Percentiles rank a stretch among this genome's conserved stretches.
phyloP scores from a whole-genome alignment of 495 filamentous ascomycete species.

The Penicillium bialowiezense region DNA sequence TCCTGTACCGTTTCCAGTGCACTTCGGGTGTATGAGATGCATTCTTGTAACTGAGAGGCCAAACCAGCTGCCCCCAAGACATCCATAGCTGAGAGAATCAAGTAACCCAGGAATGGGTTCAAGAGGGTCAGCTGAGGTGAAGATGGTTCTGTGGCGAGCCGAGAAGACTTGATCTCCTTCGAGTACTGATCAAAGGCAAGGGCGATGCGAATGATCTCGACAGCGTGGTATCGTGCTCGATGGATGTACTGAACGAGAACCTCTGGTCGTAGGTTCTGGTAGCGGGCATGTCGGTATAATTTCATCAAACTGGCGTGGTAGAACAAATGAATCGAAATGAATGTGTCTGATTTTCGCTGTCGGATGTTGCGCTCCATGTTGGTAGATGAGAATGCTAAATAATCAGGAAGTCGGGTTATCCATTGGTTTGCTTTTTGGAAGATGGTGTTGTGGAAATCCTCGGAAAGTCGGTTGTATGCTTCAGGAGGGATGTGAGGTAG shows the following conservation, averaged over 20 bases:
- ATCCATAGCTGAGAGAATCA: conserved; percentile 46
- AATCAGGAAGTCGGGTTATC: conserved; percentile 44
- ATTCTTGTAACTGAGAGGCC: conserved; percentile 32
- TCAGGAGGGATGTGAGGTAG: conserved; percentile 45
- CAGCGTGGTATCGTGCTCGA: conserved; percentile 40
- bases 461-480: conserved; percentile 41
- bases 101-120: conserved; percentile 43
- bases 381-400: conserved; percentile 43
- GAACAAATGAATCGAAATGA: conserved; percentile 58
- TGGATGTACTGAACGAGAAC: conserved; percentile 36
- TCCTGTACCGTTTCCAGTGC: conserved; percentile 37
- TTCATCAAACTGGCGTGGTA: conserved; percentile 60
- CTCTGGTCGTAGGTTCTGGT: conserved; percentile 28
- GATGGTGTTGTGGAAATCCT: conserved; percentile 49
- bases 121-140: conserved; percentile 20
- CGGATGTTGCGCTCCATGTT: conserved; percentile 50
- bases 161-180: conserved; percentile 20
- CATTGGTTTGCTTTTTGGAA: conserved; percentile 48
- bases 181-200: conserved; percentile 25
- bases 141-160: conserved; percentile 13
- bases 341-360: conserved; percentile 47
- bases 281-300: conserved; percentile 57
- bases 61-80: conserved; percentile 41
- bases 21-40: conserved; percentile 46
- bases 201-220: conserved; percentile 37